Evolutionary conservation across 495 filamentous ascomycete species (phyloP), one percentile per base, ranked within the genome.

Genomic region (Poronia punctata): DNA sequence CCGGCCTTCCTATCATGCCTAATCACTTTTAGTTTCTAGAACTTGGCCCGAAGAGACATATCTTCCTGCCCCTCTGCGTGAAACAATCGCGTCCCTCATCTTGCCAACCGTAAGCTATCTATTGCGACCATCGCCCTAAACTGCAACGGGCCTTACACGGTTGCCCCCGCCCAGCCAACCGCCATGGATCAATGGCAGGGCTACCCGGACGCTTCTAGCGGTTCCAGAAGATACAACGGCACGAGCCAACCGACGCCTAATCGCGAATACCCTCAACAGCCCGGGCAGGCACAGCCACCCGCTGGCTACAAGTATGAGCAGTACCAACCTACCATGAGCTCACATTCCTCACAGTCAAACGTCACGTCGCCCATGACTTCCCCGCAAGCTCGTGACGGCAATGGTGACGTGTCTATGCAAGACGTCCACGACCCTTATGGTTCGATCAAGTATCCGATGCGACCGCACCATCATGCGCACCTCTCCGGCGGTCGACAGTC

Each of bases 381-480:
- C 51, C 76, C 81, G 59, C 82, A 79, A 58, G 64, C 68, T 53
- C 79, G 82, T 64, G 80, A 84, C 68, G 77, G 70, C 30, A 90
- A 88, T 60, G 76, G 78, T 43, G 88, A 96, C 69, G 80, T 92
- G 43, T 72, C 81, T 29, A 96, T 96, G 88, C 85, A 92, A 59
- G 89, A 95, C 57, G 86, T 84, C 25, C 64, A 69, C 42, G 87
- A 94, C 59, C 78, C 82, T 27, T 93, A 88, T 68, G 82, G 82
- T 61, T 72, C 76, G 54, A 74, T 80, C 48, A 90, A 89, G 60
- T 92, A 93, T 56, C 76, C 86, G 32, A 75, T 84, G 66, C 74
- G 82, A 29, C 78, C 75, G 41, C 79, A 82, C 59, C 76, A 79
- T 46, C 75, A 77, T 50, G 68, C 73, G 42, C 72, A 76, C 39